These are phyloP conservation scores for Stachybotrys chartarum DNA, from an alignment of 2,329 filamentous ascomycete genomes.

Conservation along the genomic window DNA sequence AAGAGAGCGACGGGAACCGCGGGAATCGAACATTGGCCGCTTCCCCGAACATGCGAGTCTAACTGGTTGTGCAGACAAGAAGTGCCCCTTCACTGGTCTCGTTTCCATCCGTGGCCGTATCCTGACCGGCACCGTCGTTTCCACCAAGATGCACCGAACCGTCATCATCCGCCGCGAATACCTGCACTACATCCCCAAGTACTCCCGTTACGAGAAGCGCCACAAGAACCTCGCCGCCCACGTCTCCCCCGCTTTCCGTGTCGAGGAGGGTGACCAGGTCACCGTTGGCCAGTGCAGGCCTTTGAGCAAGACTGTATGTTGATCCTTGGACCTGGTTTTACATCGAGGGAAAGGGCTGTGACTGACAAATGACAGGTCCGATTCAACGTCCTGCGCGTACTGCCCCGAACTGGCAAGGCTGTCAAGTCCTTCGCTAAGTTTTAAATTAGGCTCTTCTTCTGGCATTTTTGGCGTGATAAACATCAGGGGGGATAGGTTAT, in stretches of 20 bases:
- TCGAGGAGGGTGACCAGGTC: slow-evolving; percentile 98
- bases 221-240: slow-evolving; percentile 99
- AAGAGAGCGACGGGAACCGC: too few relatives aligned
- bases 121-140: slow-evolving; percentile 97
- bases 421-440: slow-evolving; percentile 99
- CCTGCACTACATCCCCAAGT: slow-evolving; percentile 99
- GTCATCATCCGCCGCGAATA: slow-evolving; percentile 99
- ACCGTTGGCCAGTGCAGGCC: slow-evolving; percentile 99
- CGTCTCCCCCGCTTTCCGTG: slow-evolving; percentile 99
- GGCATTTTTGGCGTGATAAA: slow-evolving; percentile 52
- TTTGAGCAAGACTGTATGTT: slow-evolving; percentile 96
- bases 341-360: background rate
- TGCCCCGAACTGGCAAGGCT: slow-evolving; percentile 92
- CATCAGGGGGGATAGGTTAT: slow-evolving; percentile 28
- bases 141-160: slow-evolving; percentile 99
- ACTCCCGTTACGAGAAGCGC: slow-evolving; percentile 99
- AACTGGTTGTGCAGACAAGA: slow-evolving; percentile 71
- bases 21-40: too few relatives aligned
- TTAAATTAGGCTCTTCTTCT: slow-evolving; percentile 55
- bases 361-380: slow-evolving; percentile 59
- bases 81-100: slow-evolving; percentile 99
- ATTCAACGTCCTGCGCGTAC: slow-evolving; percentile 99
- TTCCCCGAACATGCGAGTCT: background rate
- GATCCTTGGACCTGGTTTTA: too few relatives aligned
- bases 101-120: slow-evolving; percentile 99